Base-by-base conservation (phyloP, 306 rosid genomes). In the Trifolium subterraneum region DNA sequence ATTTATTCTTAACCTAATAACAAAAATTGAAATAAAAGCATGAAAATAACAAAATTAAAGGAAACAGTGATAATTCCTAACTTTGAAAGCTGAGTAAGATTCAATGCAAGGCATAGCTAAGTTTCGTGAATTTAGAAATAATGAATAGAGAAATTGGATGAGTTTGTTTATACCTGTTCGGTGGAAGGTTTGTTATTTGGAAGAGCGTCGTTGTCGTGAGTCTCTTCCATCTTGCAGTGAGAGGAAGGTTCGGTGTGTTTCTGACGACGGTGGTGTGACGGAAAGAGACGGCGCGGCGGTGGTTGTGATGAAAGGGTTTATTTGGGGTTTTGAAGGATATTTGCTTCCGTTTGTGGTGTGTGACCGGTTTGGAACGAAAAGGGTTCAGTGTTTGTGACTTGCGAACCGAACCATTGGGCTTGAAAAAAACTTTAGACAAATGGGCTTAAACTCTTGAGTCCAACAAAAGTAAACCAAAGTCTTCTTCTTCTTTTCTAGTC, bases 111-210 rank as follows among this genome's bases (percentile, higher is more conserved):
- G 29, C 59, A 52, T 52, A 19, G 4, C 1, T 55, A 7, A 20
- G 38, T 27, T 73, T 10, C 14, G 15, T 9, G 8, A 18, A 54
- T 31, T 29, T 29, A 56, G 27, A 7, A 41, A 25, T 56, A 25
- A 16, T 13, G 48, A 9, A 51, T 51, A 35, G 39, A 6, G 39
- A 35, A 35, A 9, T 35, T 35, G 10, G 10, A 7, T 2, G 62
- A 22, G 33, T 56, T 29, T 61, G 76, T 3, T 55, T 6, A 25
- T 64, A 84, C 85, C 78, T 78, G 69, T 31, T 77, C 73, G 22
- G 45, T 70, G 51, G 81, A 29, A 70, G 83, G 73, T 8, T 73
- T 77, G 33, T 9, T 51, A 20, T 56, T 56, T 1, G 54, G 64
- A 69, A 73, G 64, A 78, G 76, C 25, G 4, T 70, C 78, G 44